Evolutionary conservation across 192 early-diverging fungal genomes (phyloP).

Genomic region (Allomyces macrogynus): DNA sequence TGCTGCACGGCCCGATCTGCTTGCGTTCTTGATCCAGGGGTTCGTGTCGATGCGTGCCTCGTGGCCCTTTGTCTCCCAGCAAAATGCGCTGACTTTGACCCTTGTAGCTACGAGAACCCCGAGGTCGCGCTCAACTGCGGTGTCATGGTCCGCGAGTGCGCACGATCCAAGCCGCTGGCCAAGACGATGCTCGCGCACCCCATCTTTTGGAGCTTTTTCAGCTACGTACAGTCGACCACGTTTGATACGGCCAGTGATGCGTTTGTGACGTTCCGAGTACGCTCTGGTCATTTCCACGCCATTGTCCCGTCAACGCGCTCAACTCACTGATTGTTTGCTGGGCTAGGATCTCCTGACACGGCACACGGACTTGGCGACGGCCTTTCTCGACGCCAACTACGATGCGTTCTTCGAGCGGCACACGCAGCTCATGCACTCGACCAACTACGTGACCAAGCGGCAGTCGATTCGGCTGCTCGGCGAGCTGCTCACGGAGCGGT

Average conservation of each 20-base stretch:
- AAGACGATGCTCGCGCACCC: constrained; percentile 61
- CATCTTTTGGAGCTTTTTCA: constrained; percentile 85
- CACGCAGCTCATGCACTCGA: constrained; percentile 60
- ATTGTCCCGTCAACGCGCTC: not conserved
- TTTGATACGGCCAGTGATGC: constrained; percentile 98
- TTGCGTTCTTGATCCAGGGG: constrained; percentile 58
- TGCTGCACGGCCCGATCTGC: constrained; percentile 56
- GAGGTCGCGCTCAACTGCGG: constrained; percentile 95
- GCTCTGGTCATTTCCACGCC: not conserved
- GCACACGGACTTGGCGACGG: constrained; percentile 77
- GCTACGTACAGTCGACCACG: constrained; percentile 86
- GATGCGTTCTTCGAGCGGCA: constrained; percentile 57
- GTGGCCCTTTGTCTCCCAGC: no score
- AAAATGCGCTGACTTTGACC: no score
- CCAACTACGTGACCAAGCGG: constrained; percentile 93
- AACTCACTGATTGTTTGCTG: not conserved
- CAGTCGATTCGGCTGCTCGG: constrained; percentile 96
- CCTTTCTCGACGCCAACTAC: constrained; percentile 76
- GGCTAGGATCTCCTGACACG: constrained; percentile 71
- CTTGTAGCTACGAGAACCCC: constrained; percentile 58
- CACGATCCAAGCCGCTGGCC: constrained; percentile 81
- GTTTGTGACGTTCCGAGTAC: constrained; percentile 84
- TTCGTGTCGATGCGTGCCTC: no score
- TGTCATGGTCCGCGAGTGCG: constrained; percentile 88
- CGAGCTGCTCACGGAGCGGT: constrained; percentile 85